phyloP scores from a whole-genome alignment of 306 rosid species.

The Sesbania bispinosa region DNA sequence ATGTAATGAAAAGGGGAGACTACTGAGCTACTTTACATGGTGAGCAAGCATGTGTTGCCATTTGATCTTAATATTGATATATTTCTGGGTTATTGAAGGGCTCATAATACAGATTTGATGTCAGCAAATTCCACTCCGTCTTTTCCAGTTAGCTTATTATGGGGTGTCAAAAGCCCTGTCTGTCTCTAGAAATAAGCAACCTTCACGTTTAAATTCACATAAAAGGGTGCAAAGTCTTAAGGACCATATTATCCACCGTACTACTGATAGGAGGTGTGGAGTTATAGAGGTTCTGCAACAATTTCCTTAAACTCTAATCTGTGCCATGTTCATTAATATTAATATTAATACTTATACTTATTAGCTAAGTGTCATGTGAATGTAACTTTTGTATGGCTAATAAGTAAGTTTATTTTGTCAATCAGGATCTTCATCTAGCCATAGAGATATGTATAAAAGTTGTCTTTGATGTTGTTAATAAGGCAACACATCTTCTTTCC shows the following conservation, averaged over 20 bases:
- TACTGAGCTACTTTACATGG: no score
- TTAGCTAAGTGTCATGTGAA: background rate
- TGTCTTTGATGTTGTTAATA: constrained; percentile 65
- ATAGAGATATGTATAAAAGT: constrained; percentile 79
- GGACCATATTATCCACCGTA: constrained; percentile 69
- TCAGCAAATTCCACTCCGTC: constrained; percentile 47
- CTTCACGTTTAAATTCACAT: constrained; percentile 30
- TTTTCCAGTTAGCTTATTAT: constrained; percentile 32
- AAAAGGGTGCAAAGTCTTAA: constrained; percentile 53
- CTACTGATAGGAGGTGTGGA: constrained; percentile 93
- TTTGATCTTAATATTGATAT: no score
- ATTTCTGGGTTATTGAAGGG: no score
- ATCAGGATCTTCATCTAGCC: constrained; percentile 87
- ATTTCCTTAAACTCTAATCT: background rate
- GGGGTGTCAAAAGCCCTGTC: constrained; percentile 28
- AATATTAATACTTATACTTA: no score
- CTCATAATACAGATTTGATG: no score
- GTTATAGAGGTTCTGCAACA: constrained; percentile 66
- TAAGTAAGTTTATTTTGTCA: constrained; percentile 16
- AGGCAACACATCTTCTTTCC: constrained; percentile 74
- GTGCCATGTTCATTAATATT: background rate
- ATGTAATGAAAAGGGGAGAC: no score
- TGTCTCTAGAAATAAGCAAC: constrained; percentile 28
- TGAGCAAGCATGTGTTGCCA: no score
- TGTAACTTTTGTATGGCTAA: constrained; percentile 10